These are phyloP conservation scores for Blastocystis hominis DNA, from an alignment of 352 stramenopile species.

Conservation along the genomic window DNA sequence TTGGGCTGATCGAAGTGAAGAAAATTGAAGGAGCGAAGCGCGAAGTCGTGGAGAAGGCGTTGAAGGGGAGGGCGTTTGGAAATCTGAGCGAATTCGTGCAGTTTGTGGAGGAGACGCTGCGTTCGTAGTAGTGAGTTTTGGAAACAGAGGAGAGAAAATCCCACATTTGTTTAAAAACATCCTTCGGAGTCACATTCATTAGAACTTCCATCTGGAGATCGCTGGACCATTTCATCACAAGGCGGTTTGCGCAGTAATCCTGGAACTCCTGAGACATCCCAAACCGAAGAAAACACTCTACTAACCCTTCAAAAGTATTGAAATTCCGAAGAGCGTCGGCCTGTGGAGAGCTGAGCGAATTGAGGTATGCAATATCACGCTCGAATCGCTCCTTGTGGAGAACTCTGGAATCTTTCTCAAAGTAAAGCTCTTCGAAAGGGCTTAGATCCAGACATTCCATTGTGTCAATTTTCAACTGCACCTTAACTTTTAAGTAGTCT, in stretches of 20 bases:
- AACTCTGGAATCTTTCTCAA: neutral
- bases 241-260: neutral
- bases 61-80: neutral
- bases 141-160: neutral
- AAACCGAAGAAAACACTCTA: neutral
- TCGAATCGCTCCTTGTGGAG: neutral
- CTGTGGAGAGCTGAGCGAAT: neutral
- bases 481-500: neutral
- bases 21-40: neutral
- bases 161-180: neutral
- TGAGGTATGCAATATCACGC: neutral
- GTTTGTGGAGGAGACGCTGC: neutral
- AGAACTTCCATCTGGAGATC: neutral
- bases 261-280: neutral
- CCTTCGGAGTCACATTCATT: neutral
- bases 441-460: neutral
- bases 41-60: neutral
- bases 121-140: neutral
- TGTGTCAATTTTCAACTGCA: neutral
- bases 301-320: neutral
- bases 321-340: neutral
- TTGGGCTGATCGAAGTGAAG: slow-evolving; percentile 11
- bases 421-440: neutral
- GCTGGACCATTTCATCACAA: neutral
- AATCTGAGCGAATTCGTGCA: neutral